These are phyloP conservation scores for Astrephomene gubernaculifera DNA, from an alignment of 139 green algal genomes.

Conservation along the genomic window DNA sequence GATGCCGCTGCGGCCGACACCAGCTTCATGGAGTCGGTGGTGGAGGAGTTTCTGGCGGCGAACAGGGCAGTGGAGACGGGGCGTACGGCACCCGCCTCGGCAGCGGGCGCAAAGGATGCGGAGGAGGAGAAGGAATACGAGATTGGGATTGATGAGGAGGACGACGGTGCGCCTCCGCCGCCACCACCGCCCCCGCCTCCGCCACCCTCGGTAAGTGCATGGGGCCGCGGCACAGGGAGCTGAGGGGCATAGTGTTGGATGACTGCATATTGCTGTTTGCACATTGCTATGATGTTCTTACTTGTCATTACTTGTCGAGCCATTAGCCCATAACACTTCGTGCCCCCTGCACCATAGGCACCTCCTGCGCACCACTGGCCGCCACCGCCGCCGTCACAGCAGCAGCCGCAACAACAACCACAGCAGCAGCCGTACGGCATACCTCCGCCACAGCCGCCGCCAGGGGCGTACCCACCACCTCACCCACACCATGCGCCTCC, in stretches of 20 bases:
- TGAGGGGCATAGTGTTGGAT: not conserved
- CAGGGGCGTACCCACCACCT: not conserved
- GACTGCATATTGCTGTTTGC: not conserved
- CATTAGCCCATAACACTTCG: not conserved
- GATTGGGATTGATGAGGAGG: constrained; percentile 36
- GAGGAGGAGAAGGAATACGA: constrained; percentile 40
- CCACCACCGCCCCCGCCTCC: constrained; percentile 33
- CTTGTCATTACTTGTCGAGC: not conserved
- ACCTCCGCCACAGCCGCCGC: not conserved
- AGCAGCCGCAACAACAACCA: not conserved
- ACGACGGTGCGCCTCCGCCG: constrained; percentile 33
- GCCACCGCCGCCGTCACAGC: not conserved
- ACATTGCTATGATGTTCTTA: not conserved
- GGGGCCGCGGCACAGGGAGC: not conserved
- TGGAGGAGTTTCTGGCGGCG: constrained; percentile 32
- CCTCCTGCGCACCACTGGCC: not conserved
- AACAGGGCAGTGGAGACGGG: not conserved
- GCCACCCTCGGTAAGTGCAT: not conserved
- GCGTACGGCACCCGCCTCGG: not conserved
- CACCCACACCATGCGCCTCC: not conserved
- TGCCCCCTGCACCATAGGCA: not conserved
- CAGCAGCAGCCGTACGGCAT: not conserved
- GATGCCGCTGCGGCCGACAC: not conserved
- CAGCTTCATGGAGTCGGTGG: constrained; percentile 14
- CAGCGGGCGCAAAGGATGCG: not conserved